Evolutionary conservation across 148 eudicot species (phyloP).

Genomic region (Polygonum maritimum): DNA sequence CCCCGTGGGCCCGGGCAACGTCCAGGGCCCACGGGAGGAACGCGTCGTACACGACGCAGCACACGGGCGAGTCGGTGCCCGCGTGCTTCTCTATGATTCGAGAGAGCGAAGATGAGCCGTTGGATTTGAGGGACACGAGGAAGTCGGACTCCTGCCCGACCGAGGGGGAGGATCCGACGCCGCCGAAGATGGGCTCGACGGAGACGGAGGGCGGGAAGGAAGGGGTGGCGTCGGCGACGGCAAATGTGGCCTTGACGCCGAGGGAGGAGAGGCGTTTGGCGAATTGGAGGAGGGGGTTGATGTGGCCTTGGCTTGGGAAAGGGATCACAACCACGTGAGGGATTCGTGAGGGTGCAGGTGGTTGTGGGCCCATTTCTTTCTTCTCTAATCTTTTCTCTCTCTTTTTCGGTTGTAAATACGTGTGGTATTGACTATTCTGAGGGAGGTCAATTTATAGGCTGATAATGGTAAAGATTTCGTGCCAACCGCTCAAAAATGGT

Average conservation of each 20-base stretch:
- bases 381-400: not conserved
- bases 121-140: conserved; percentile 29
- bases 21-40: conserved; percentile 74
- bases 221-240: conserved; percentile 31
- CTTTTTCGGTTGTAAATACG: not conserved
- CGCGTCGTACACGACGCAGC: conserved; percentile 49
- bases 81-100: conserved; percentile 22
- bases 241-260: conserved; percentile 48
- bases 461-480: no score
- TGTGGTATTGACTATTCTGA: not conserved
- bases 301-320: not conserved
- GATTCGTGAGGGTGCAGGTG: not conserved
- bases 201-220: conserved; percentile 20
- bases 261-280: conserved; percentile 53
- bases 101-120: conserved; percentile 32
- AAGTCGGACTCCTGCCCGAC: conserved; percentile 22
- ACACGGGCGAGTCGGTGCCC: conserved; percentile 25
- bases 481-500: no score
- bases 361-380: not conserved
- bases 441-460: not conserved
- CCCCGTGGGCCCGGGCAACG: conserved; percentile 41
- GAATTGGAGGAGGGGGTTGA: not conserved
- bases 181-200: conserved; percentile 49
- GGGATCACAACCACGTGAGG: not conserved
- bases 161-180: conserved; percentile 23